Conservation (phyloP, 1,284 basidiomycete species). For the Puccinia triticina region DNA sequence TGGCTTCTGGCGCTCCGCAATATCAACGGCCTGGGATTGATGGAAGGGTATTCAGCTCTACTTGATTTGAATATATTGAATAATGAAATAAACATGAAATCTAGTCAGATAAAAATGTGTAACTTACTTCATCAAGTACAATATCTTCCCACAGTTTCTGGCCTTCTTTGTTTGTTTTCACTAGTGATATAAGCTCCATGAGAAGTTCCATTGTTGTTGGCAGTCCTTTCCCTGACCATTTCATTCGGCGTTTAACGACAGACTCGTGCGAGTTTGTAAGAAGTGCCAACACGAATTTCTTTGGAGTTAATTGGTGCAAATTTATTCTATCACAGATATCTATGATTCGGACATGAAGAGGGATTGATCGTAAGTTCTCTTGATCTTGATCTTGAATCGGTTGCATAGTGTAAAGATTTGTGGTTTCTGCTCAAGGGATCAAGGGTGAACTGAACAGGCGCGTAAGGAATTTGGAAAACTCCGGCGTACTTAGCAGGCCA, state of each 20-base stretch:
- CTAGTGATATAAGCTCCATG: neutral
- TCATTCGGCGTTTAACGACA: neutral
- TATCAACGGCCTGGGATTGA: neutral
- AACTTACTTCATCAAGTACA: neutral
- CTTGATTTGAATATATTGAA: too few relatives aligned
- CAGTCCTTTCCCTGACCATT: neutral
- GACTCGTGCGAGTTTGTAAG: neutral
- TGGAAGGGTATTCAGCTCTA: neutral
- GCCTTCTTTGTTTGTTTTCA: neutral
- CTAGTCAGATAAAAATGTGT: neutral
- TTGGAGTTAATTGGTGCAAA: neutral
- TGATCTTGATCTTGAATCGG: too few relatives aligned
- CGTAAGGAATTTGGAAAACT: too few relatives aligned
- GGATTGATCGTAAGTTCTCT: neutral
- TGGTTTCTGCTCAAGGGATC: too few relatives aligned
- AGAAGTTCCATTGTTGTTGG: constrained; percentile 5
- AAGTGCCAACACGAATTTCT: neutral
- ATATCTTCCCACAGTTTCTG: neutral
- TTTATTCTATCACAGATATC: neutral
- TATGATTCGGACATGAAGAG: neutral
- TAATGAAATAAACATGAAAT: neutral
- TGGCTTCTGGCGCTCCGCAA: neutral
- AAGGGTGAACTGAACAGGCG: too few relatives aligned
- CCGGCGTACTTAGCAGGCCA: too few relatives aligned
- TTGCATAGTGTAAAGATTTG: too few relatives aligned